Conservation (phyloP, 306 rosid genomes). For the Glycine tomentella region DNA sequence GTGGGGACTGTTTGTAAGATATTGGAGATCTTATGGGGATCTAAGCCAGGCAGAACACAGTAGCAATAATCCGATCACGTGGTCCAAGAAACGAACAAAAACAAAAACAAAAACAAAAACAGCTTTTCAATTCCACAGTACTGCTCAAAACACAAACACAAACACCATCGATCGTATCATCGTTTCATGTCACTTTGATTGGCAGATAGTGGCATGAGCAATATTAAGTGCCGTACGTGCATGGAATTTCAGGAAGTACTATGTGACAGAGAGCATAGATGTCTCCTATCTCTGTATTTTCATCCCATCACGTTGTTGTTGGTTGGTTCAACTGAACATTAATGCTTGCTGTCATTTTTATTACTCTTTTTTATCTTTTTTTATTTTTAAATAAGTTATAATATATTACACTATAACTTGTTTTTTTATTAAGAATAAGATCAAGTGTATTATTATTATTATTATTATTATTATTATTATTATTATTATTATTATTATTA, state of each 20-base stretch:
- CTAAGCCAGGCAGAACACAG: slow-evolving; percentile 40
- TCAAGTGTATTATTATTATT: no score
- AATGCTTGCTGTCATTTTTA: slow-evolving; percentile 2
- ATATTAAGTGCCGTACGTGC: slow-evolving; percentile 33
- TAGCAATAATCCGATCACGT: slow-evolving; percentile 55
- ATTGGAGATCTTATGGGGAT: slow-evolving; percentile 76
- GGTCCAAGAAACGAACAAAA: slow-evolving; percentile 46
- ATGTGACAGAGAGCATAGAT: slow-evolving; percentile 29
- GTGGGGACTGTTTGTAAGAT: slow-evolving; percentile 66
- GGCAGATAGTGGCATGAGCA: not conserved
- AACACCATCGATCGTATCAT: not conserved
- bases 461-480: no score
- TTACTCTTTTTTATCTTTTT: no score
- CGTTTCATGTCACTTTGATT: slow-evolving; percentile 34
- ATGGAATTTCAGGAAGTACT: slow-evolving; percentile 47
- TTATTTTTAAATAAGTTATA: no score
- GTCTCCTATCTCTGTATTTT: slow-evolving; percentile 36
- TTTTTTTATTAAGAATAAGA: no score
- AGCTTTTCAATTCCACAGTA: slow-evolving; percentile 33
- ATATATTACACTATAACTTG: no score
- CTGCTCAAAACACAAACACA: no score
- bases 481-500: no score
- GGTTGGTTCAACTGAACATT: not conserved
- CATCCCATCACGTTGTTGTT: not conserved
- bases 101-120: slow-evolving; percentile 31